Conservation (phyloP, 2,329 filamentous ascomycete genomes). For the Hirsutella minnesotensis region DNA sequence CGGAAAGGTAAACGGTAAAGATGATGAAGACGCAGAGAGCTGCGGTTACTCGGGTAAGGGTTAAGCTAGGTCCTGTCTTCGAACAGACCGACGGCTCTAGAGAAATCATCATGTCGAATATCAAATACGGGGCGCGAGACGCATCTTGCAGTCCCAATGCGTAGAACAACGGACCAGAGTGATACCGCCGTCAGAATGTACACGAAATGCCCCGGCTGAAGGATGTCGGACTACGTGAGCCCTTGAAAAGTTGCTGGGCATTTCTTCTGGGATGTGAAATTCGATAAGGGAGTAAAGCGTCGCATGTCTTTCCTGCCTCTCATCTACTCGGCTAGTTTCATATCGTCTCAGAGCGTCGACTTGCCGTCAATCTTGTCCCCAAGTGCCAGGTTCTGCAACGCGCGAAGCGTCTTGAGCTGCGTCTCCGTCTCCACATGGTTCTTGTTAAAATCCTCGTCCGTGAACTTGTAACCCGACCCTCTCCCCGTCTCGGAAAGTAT, state of each 20-base stretch:
- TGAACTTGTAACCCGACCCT: background rate
- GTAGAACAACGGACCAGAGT: constrained; percentile 11
- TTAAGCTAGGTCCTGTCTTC: no score
- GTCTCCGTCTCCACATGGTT: background rate
- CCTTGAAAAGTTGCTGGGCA: constrained; percentile 6
- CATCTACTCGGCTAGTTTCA: no score
- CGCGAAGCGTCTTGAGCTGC: no score
- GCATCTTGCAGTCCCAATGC: constrained; percentile 14
- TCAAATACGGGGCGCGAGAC: constrained; percentile 12
- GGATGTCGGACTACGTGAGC: constrained; percentile 14
- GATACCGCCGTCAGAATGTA: constrained; percentile 6
- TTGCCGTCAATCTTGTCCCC: no score
- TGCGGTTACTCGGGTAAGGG: no score
- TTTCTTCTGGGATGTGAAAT: background rate
- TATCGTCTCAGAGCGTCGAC: no score
- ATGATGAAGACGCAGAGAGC: constrained; percentile 19
- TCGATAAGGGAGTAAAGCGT: no score
- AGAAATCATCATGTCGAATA: no score
- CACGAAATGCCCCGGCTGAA: constrained; percentile 12
- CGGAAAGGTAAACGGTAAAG: constrained; percentile 40
- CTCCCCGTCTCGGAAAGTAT: constrained; percentile 1
- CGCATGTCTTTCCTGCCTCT: no score
- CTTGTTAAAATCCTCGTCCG: background rate
- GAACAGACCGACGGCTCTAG: no score
- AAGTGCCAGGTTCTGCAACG: no score